These are phyloP conservation scores for Flaveria brownii DNA, from an alignment of 129 eudicot genomes.

Conservation along the genomic window DNA sequence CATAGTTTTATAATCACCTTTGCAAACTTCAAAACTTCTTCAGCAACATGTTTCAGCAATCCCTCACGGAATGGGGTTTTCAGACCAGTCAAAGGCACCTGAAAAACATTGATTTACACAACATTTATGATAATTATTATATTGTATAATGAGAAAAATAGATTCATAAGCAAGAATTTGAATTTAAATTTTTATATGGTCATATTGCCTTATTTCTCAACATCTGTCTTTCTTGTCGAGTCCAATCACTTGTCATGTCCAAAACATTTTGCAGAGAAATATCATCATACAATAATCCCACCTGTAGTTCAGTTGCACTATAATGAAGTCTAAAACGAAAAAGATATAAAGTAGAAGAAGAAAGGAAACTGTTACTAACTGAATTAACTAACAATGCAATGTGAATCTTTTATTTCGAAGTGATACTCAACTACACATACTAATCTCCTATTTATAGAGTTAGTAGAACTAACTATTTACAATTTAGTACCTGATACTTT, in stretches of 20 bases:
- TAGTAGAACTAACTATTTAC: too few relatives aligned
- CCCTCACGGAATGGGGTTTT: conserved; percentile 98
- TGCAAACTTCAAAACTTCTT: conserved; percentile 81
- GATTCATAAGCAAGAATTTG: neutral
- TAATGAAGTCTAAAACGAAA: neutral
- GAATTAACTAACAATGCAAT: too few relatives aligned
- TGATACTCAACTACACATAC: too few relatives aligned
- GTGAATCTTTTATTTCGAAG: too few relatives aligned
- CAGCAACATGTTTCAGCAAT: conserved; percentile 82
- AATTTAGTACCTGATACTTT: too few relatives aligned
- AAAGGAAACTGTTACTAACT: too few relatives aligned
- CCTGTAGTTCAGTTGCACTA: conserved; percentile 48
- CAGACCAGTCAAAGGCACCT: conserved; percentile 84
- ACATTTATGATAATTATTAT: neutral
- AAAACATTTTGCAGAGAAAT: conserved; percentile 71
- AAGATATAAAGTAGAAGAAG: neutral
- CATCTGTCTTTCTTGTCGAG: conserved; percentile 81
- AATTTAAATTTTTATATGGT: neutral
- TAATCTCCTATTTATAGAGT: too few relatives aligned
- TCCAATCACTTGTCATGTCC: conserved; percentile 94
- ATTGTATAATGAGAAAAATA: neutral
- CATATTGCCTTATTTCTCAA: conserved; percentile 79
- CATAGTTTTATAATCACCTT: conserved; percentile 50
- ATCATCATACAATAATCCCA: conserved; percentile 90
- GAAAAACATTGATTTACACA: conserved; percentile 18